Percentiles rank a stretch among this genome's conserved stretches.
phyloP scores from a whole-genome alignment of 768 basidiomycete genomes.

The Boletus rufocinnamomeus region DNA sequence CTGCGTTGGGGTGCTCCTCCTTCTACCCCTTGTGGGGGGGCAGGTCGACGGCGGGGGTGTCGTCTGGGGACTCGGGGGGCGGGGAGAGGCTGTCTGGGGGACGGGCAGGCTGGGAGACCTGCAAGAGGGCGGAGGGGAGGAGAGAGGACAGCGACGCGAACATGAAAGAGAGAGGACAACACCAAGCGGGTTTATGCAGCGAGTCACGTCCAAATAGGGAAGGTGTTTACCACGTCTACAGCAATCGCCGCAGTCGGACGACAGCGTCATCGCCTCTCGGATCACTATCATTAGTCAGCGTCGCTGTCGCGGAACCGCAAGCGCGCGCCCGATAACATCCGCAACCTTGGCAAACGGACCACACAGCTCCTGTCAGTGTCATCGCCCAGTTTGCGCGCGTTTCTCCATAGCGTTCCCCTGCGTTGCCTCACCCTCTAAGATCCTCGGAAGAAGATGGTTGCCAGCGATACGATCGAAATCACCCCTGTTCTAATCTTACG shows the following conservation, averaged over 20 bases:
- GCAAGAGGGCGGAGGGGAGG: slow-evolving; percentile 52
- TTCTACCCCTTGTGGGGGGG: slow-evolving; percentile 47
- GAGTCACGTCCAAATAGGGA: background rate
- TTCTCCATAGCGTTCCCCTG: too few relatives aligned
- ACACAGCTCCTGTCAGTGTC: too few relatives aligned
- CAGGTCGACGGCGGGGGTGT: slow-evolving; percentile 27
- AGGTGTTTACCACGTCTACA: slow-evolving; percentile 14
- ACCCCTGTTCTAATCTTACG: too few relatives aligned
- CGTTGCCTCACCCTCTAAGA: too few relatives aligned
- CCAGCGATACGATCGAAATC: background rate
- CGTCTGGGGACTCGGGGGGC: slow-evolving; percentile 2
- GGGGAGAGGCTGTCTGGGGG: slow-evolving; percentile 22
- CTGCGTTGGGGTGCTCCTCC: slow-evolving; percentile 43
- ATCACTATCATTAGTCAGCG: background rate
- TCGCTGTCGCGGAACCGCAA: background rate
- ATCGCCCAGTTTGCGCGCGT: too few relatives aligned
- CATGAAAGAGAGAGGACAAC: slow-evolving; percentile 36
- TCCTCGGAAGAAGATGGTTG: background rate
- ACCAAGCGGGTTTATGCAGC: slow-evolving; percentile 19
- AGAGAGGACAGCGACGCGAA: slow-evolving; percentile 54
- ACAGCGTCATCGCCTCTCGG: slow-evolving; percentile 12
- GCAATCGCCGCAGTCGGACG: background rate
- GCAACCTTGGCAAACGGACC: too few relatives aligned
- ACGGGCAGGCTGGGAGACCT: slow-evolving; percentile 28
- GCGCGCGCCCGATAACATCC: background rate